Conservation (phyloP, 2,329 filamentous ascomycete species). For the Cladorrhinum sp. region DNA sequence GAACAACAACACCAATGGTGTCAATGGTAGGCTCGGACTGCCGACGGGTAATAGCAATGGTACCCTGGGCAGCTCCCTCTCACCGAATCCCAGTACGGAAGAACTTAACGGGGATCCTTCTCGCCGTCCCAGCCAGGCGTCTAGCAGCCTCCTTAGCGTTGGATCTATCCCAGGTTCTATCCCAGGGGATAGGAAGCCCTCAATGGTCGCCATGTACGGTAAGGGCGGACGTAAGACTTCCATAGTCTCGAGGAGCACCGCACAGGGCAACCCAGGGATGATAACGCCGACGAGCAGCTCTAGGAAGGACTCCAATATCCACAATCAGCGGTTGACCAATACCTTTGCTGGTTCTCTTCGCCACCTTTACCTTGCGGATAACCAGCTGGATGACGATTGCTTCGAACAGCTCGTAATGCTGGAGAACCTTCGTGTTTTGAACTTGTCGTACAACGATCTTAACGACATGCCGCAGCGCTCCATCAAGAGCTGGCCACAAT, state of each 20-base stretch:
- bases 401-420: conserved; percentile 87
- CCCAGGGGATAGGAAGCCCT: conserved; percentile 70
- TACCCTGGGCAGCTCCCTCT: conserved; percentile 32
- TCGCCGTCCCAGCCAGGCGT: conserved; percentile 81
- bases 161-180: conserved; percentile 66
- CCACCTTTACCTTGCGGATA: conserved; percentile 87
- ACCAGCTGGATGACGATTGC: conserved; percentile 88
- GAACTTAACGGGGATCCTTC: conserved; percentile 60
- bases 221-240: conserved; percentile 83
- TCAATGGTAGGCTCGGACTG: conserved; percentile 34
- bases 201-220: conserved; percentile 76
- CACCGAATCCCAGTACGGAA: conserved; percentile 69
- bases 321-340: conserved; percentile 66
- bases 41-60: conserved; percentile 31
- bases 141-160: conserved; percentile 70
- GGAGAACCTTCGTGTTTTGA: conserved; percentile 80
- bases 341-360: conserved; percentile 86
- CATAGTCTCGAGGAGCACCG: conserved; percentile 64
- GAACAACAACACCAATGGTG: conserved; percentile 42
- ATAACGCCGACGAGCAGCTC: conserved; percentile 51
- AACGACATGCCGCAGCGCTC: conserved; percentile 88
- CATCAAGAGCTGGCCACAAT: conserved; percentile 83
- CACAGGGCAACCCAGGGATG: conserved; percentile 43
- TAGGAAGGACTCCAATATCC: conserved; percentile 87
- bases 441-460: conserved; percentile 91